Base-by-base conservation (phyloP, 2,329 filamentous ascomycete species). In the Nothopassalora personata region DNA sequence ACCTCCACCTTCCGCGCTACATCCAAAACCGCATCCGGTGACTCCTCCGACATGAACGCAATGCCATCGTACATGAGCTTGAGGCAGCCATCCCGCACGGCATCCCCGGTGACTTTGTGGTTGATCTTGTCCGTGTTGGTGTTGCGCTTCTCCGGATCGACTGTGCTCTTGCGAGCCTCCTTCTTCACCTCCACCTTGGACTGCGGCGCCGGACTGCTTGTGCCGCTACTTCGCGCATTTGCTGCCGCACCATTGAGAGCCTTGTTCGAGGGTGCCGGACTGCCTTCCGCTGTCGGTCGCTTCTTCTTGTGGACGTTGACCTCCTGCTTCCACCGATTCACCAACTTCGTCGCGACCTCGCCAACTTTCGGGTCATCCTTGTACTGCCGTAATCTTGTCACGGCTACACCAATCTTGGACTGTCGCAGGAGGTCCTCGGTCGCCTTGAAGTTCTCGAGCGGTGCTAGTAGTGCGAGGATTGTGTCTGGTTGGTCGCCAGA, bases 41-140 rank as follows among this genome's bases (percentile, higher is more conserved):
- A 62, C 54, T 80, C 78, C 62, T 78, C 72, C 30, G 89, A 84
- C 73, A 89, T 88, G 58, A 85, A 83, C 50, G 88, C 91, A 63
- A 99, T 81, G 15, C 92, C 94, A 69, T 99, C 94, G 79, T 97
- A 99, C 74, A 99, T 84, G 47, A 99, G 83, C 53, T 91, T 91
- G 63, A 97, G 86, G 73, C 90, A 96, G 71, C 86, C 88, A 77
- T 97, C 90, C 60, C 94, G 88, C 19, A 83, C 83, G 58, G 81
- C 77, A 60, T 88, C 86, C 51, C 86, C 86, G 15, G 91, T 97
- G 54, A 91, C 84, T 65, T 87, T 84, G 68, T 84, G 83, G 68
- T 92, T 86, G 55, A 96, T 85, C 45, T 87, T 86, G 73, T 97
- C 94, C n/a, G 81, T 82, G 67, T 88, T 87, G 78, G 87, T 90